Evolutionary conservation across 352 stramenopile species (phyloP), one percentile per base, ranked within the genome.

Genomic region (Phytophthora kernoviae): DNA sequence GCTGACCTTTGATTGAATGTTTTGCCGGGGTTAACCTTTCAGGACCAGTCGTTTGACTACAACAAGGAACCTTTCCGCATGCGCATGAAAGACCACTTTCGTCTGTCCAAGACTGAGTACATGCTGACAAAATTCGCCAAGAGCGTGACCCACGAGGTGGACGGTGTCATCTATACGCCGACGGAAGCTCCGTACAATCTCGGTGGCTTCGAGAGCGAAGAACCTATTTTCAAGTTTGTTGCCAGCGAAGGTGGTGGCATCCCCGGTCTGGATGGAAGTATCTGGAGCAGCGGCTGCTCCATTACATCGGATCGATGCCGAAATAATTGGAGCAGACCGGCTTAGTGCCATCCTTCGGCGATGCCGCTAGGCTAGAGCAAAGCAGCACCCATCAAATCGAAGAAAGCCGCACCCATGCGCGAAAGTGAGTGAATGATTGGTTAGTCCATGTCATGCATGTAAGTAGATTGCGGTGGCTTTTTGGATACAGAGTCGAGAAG

Each of bases 21-120:
- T 34, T 18, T 33, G 12, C 36, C 15, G 43, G 14, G 43, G 14
- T 37, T 33, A 6, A 18, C 32, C 34, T 5, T 51, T 26, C 33
- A 95, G 84, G 84, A 95, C 50, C 75, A 81, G 33, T 79, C 73
- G 21, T 91, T 90, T 52, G 82, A 93, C 60, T 92, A 91, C 56
- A 41, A 63, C 30, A 81, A 75, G n/a, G 87, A 96, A 61, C 84
- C 87, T 2, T 96, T 96, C 66, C 84, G 87, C 18, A 83, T 96
- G 36, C 85, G 87, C 44, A 96, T 96, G 87, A 94, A 94, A 63
- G 87, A 96, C 45, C 87, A 96, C 59, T 96, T 94, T 58, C 84
- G 85, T 54, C 58, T 96, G 41, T 80, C 72, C 5, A 96, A 94
- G 75, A 93, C 87, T 33, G 84, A 94, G 68, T 93, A 89, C 53